Evolutionary conservation across 257 asterid species (phyloP), one percentile per base, ranked within the genome.

Genomic region (Salvia splendens): DNA sequence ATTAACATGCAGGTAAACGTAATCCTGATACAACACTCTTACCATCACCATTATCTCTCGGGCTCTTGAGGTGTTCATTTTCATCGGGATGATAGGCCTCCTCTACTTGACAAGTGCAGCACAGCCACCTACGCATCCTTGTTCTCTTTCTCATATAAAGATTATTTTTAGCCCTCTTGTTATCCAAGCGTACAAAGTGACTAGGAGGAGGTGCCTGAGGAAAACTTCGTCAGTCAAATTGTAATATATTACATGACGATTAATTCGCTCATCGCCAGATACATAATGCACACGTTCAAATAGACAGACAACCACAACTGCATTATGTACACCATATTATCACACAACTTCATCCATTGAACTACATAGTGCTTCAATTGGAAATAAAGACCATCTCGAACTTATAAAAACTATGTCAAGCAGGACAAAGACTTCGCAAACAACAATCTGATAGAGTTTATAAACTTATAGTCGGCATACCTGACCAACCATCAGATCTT

Each of bases 61-160:
- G 92, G 79, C 89, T 84, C 81, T 85, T 91, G 65, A 81, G 82
- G 81, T 81, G 86, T 78, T 86, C 96, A 61, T 73, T 79, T 81
- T 88, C 97, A 32, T 79, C 49, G 43, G 86, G 73, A 5, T 79
- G 86, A 67, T 83, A 82, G 54, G 95, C 61, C 75, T 91, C 92
- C 79, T 91, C 97, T 45, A 73, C 85, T 41, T 83, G 84, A 74
- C 87, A 80, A 67, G 84, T 72, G 68, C 96, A 91, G 64, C 97
- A 88, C 70, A 91, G 76, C 97, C 97, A 90, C 89, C 87, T 84
- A 28, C 96, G 89, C 97, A 91, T 88, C 81, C 88, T 87, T 68
- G 82, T 68, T 75, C 79, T 82, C 86, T 78, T 84, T 70, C 82
- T 83, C 80, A 79, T 61, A 80, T 82, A 83, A 70, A 64, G 73